Evolutionary conservation across 2,329 filamentous ascomycete species (phyloP), one percentile per base, ranked within the genome.

Genomic region (Penicillium crustosum): DNA sequence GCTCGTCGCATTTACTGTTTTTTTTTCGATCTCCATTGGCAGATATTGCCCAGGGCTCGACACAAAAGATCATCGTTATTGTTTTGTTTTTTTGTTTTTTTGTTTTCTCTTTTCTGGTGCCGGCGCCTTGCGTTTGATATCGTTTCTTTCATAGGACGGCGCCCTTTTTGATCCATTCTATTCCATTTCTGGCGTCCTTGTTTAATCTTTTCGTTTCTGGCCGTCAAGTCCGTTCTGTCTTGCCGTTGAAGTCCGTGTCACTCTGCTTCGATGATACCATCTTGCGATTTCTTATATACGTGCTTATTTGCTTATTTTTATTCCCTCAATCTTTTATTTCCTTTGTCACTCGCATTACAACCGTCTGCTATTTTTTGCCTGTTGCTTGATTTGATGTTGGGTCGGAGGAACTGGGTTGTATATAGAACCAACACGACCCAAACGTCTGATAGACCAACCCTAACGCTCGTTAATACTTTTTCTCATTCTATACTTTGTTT

Each of bases 261-360:
- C 66, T 66, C 60, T 71, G 66, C 70, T 71, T 71, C 60, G 66
- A 70, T 72, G 71, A 73, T 73, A 73, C 71, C 71, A 73, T 73
- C 71, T 66, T 65, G 70, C 70, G 70, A 64, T 64, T 66, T 59
- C 54, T 53, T 44, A 53, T 61, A 57, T 52, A 55, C 55, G 23
- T 43, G 54, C 42, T 53, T 35, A n/a, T 35, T 45, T 52, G 17
- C 29, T 27, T 56, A 9, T 36, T 13, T 33, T 13, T 33, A 6
- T 13, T 13, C 2, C 10, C 31, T 25, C 5, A 5, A 56, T 31
- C 43, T 45, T 44, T 49, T 48, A 35, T 53, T 64, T 36, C 53
- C 50, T 51, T 53, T 63, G 49, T 61, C 33, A 38, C 43, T 59
- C 33, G 35, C 53, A 49, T 60, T 38, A 41, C 48, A 47, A 6